These are phyloP conservation scores for Panaeolus papilionaceus DNA, from an alignment of 768 basidiomycete genomes.

Conservation along the genomic window DNA sequence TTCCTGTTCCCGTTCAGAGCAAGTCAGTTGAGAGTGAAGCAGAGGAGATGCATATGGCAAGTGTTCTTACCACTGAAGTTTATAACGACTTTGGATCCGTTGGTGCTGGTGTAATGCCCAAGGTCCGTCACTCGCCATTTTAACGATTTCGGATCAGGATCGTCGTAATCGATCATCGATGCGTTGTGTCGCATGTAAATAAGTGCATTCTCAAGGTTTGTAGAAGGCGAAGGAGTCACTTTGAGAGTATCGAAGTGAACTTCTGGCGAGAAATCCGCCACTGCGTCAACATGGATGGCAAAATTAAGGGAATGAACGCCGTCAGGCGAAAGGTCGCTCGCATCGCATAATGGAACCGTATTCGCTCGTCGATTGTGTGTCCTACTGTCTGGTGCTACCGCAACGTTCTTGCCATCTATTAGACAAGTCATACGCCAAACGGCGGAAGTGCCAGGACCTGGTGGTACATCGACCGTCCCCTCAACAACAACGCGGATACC, in stretches of 20 bases:
- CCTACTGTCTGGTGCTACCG: background rate
- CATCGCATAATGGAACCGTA: background rate
- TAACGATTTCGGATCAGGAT: no score
- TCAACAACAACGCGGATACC: conserved; percentile 1
- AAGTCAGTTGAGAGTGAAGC: background rate
- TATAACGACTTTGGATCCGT: background rate
- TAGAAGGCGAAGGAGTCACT: background rate
- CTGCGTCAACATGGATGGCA: background rate
- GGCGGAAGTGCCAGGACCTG: background rate
- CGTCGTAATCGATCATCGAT: background rate
- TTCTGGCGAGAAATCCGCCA: background rate
- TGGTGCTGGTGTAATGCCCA: background rate
- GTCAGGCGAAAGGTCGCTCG: background rate
- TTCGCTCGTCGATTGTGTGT: background rate
- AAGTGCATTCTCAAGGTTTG: conserved; percentile 6
- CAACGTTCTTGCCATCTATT: background rate
- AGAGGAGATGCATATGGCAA: background rate
- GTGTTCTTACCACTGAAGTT: background rate
- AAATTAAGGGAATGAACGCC: background rate
- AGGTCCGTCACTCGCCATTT: background rate
- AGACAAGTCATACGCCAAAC: background rate
- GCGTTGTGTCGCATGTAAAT: background rate
- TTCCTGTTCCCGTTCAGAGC: background rate
- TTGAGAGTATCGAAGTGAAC: background rate
- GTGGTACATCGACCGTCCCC: background rate